A percentile compares a stretch with the other conserved stretches of the same genome.
Conservation (phyloP, 495 filamentous ascomycete species). For the Hyaloscypha variabilis region DNA sequence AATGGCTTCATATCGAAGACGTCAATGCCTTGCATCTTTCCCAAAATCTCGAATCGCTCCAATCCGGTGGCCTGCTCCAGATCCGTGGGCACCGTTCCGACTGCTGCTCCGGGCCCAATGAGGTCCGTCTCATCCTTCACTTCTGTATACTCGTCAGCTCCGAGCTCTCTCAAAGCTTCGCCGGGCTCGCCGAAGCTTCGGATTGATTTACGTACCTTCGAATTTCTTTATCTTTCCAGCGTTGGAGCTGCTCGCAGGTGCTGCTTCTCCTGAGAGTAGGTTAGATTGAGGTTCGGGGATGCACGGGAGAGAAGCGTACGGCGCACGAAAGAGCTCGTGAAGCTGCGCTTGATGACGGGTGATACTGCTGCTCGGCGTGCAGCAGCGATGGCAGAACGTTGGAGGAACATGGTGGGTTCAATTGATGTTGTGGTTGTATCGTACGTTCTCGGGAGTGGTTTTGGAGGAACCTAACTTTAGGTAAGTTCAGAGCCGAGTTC, state of each 20-base stretch:
- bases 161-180: background rate
- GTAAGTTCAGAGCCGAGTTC: background rate
- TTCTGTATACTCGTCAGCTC: conserved; percentile 55
- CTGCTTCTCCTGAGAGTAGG: conserved; percentile 25
- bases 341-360: conserved; percentile 59
- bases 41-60: conserved; percentile 96
- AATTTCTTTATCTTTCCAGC: conserved; percentile 33
- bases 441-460: background rate
- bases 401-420: conserved; percentile 72
- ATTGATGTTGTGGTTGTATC: conserved; percentile 17
- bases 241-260: conserved; percentile 18
- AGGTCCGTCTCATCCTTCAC: conserved; percentile 83
- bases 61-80: conserved; percentile 93
- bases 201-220: conserved; percentile 23
- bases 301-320: conserved; percentile 57
- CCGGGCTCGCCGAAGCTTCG: conserved; percentile 1
- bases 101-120: conserved; percentile 73
- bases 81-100: conserved; percentile 89
- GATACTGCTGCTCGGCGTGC: conserved; percentile 69
- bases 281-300: conserved; percentile 47
- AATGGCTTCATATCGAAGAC: conserved; percentile 98
- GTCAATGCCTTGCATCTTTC: conserved; percentile 98
- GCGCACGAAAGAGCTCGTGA: conserved; percentile 59
- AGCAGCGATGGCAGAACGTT: conserved; percentile 74
- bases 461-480: too few relatives aligned